A percentile compares a stretch with the other conserved stretches of the same genome.
phyloP scores from a whole-genome alignment of 2,329 filamentous ascomycete species.

The Fusarium phyllophilum region DNA sequence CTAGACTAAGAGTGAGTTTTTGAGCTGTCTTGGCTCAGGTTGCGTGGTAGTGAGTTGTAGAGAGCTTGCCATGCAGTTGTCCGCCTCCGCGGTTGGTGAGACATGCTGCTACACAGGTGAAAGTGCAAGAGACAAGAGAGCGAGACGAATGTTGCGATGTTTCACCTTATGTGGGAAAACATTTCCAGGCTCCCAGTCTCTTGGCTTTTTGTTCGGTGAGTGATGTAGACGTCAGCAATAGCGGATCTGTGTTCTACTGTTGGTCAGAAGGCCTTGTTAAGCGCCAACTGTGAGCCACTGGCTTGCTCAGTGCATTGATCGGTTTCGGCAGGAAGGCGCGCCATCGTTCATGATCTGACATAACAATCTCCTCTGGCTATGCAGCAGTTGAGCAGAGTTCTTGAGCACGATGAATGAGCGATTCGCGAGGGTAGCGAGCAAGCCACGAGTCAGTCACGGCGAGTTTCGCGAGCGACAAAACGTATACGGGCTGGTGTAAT shows the following conservation, averaged over 20 bases:
- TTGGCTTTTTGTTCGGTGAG: neutral
- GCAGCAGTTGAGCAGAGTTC: rapidly evolving
- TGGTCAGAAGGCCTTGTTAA: neutral
- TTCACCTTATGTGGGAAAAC: rapidly evolving
- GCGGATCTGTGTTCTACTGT: rapidly evolving
- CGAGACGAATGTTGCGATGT: neutral
- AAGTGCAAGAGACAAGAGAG: neutral
- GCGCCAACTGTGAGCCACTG: neutral
- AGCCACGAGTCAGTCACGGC: too few relatives aligned
- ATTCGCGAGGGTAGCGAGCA: neutral
- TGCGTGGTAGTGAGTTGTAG: rapidly evolving
- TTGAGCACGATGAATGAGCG: neutral
- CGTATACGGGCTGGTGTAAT: rapidly evolving
- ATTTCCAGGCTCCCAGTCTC: rapidly evolving
- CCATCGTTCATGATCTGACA: neutral
- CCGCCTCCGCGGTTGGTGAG: neutral
- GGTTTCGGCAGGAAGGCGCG: rapidly evolving
- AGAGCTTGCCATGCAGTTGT: rapidly evolving
- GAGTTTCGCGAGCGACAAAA: too few relatives aligned
- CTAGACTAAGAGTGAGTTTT: rapidly evolving
- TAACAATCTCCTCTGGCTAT: too few relatives aligned
- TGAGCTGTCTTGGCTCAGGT: too few relatives aligned
- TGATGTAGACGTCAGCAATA: rapidly evolving
- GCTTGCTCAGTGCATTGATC: neutral
- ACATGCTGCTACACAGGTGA: rapidly evolving